phyloP scores from a whole-genome alignment of 2,329 filamentous ascomycete genomes.

The Chaetomium strumarium region DNA sequence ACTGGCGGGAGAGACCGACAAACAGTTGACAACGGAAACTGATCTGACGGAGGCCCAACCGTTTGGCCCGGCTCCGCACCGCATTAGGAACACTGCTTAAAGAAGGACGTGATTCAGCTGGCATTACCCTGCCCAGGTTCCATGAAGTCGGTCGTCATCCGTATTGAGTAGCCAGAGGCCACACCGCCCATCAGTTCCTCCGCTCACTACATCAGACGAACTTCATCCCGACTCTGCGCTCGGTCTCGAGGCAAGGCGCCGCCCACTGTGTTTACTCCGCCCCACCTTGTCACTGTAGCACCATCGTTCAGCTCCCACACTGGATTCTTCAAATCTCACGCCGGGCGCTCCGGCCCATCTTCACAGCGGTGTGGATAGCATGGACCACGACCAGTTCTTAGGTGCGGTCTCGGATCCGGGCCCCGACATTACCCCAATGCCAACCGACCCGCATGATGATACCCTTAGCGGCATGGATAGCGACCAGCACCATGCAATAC shows the following conservation, averaged over 20 bases:
- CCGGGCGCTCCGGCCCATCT: slow-evolving; percentile 47
- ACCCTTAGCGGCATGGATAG: slow-evolving; percentile 45
- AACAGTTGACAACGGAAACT: slow-evolving; percentile 2
- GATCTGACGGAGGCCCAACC: slow-evolving; percentile 3
- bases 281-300: not conserved
- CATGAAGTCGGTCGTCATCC: slow-evolving; percentile 17
- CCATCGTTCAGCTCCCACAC: slow-evolving; percentile 28
- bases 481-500: slow-evolving; percentile 34
- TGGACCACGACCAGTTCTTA: slow-evolving; percentile 37
- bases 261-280: not conserved
- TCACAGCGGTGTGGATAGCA: slow-evolving; percentile 45
- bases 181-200: slow-evolving; percentile 8
- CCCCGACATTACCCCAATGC: slow-evolving; percentile 21
- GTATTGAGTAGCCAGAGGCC: slow-evolving; percentile 13
- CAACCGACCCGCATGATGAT: slow-evolving; percentile 42
- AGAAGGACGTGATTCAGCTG: slow-evolving; percentile 10
- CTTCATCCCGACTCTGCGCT: slow-evolving; percentile 6
- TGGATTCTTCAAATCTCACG: slow-evolving; percentile 48
- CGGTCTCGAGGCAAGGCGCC: not conserved
- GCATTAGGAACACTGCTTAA: slow-evolving; percentile 1
- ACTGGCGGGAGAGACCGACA: not conserved
- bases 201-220: slow-evolving; percentile 11
- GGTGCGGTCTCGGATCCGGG: slow-evolving; percentile 3
- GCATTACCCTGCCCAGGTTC: slow-evolving; percentile 12
- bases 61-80: slow-evolving; percentile 17